Evolutionary conservation across 179 eudicot species (phyloP).

Genomic region (Beta corolliflora): DNA sequence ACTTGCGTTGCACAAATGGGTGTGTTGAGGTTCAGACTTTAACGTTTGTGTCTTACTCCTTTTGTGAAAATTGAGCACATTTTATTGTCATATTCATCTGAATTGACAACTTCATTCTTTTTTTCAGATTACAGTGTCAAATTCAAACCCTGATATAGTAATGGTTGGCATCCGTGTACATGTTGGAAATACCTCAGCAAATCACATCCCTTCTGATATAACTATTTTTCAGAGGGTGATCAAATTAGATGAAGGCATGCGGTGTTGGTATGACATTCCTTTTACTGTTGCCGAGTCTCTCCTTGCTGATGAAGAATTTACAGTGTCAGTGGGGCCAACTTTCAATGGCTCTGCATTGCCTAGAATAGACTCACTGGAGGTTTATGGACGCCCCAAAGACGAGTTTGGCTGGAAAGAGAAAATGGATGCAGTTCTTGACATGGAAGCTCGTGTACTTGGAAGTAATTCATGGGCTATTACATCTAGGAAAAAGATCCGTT

Average conservation of each 20-base stretch:
- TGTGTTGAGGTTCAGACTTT: neutral
- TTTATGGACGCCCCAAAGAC: slow-evolving; percentile 98
- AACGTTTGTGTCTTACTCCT: neutral
- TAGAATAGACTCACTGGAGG: slow-evolving; percentile 89
- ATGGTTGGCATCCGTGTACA: slow-evolving; percentile 97
- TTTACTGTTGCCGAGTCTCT: slow-evolving; percentile 98
- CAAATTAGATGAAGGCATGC: slow-evolving; percentile 95
- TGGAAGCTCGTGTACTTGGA: slow-evolving; percentile 94
- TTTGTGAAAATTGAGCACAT: neutral
- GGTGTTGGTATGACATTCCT: slow-evolving; percentile 99
- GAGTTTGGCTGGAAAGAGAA: slow-evolving; percentile 99
- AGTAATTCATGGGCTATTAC: slow-evolving; percentile 61
- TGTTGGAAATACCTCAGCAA: slow-evolving; percentile 91
- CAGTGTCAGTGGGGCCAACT: slow-evolving; percentile 74
- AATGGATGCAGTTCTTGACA: slow-evolving; percentile 93
- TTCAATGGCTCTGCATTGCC: slow-evolving; percentile 80
- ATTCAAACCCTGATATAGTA: slow-evolving; percentile 94
- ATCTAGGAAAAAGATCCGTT: slow-evolving; percentile 63
- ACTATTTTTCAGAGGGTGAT: slow-evolving; percentile 88
- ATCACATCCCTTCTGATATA: slow-evolving; percentile 86
- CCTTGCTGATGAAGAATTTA: slow-evolving; percentile 95
- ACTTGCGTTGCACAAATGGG: neutral
- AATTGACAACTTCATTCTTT: slow-evolving; percentile 18
- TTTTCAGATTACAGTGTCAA: slow-evolving; percentile 75
- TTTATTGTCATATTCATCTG: neutral